Evolutionary conservation across 352 stramenopile genomes (phyloP), one percentile per base, ranked within the genome.

Genomic region (Pythium phragmiticola): DNA sequence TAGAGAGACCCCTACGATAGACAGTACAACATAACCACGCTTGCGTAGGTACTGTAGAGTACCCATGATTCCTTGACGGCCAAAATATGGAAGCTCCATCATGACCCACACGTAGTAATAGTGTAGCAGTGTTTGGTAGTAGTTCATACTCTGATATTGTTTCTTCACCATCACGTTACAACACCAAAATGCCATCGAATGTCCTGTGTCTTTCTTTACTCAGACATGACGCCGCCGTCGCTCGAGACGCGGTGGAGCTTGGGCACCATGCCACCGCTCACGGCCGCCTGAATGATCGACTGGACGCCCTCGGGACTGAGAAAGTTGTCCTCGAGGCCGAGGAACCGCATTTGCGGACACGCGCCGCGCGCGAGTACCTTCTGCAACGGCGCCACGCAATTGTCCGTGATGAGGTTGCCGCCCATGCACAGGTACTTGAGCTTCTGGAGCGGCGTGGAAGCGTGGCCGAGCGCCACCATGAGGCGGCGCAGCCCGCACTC

Each of bases 371-470:
- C 77, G 8, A 92, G 61, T n/a, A 92, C 54, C 48, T 83, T 68
- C 51, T 89, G 74, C 3, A 92, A 78, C 2, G 81, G 81, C 6
- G 77, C 65, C n/a, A 92, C 83, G 57, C 80, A 80, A 70, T 87
- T 89, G 75, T 92, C 84, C 43, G 84, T 89, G 68, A 92, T 90
- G 61, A 90, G 90, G 68, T 92, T 92, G 67, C 84, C 84, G 23
- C 84, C 84, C 78, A 92, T 88, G 73, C 84, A 92, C 60, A 92
- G 69, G 68, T 88, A 89, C 80, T 89, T 88, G 60, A 92, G 84
- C 43, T 85, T 73, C 26, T 72, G 66, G 52, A 72, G 84, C 23
- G 71, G 72, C 0, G 81, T 80, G 7, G 55, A 70, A 7, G 71
- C 39, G 39, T 46, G 39, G 17, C 39, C 67, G 1, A 92, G 64